A percentile compares a stretch with the other conserved stretches of the same genome.
These are phyloP conservation scores for Smittium mucronatum DNA, from an alignment of 371 early-diverging fungal species.

Conservation along the genomic window DNA sequence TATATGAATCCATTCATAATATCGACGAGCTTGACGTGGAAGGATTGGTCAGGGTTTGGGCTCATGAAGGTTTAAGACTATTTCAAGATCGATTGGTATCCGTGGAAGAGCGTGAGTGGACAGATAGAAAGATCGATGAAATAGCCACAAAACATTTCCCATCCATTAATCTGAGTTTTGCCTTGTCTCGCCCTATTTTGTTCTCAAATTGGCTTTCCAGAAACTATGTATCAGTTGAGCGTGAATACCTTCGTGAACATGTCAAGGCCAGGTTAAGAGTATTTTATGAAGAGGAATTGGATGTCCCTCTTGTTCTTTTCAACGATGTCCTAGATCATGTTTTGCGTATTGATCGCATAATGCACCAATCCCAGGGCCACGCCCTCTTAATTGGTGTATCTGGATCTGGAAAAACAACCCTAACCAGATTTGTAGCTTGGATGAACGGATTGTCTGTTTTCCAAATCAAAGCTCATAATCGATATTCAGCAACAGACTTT, in stretches of 20 bases:
- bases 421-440: constrained; percentile 97
- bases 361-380: constrained; percentile 96
- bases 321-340: constrained; percentile 96
- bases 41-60: constrained; percentile 89
- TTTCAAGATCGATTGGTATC: constrained; percentile 96
- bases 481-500: constrained; percentile 91
- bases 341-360: constrained; percentile 94
- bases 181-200: constrained; percentile 80
- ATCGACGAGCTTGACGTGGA: constrained; percentile 70
- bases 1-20: constrained; percentile 84
- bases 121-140: constrained; percentile 72
- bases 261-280: constrained; percentile 89
- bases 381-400: constrained; percentile 93
- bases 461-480: constrained; percentile 93
- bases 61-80: constrained; percentile 92
- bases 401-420: constrained; percentile 92
- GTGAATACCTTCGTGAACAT: constrained; percentile 82
- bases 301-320: constrained; percentile 89
- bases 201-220: constrained; percentile 96
- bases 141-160: constrained; percentile 85
- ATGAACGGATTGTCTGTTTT: constrained; percentile 94
- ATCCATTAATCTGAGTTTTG: constrained; percentile 48
- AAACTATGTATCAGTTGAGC: constrained; percentile 76
- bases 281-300: constrained; percentile 98
- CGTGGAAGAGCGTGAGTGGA: constrained; percentile 85